These are phyloP conservation scores for Salix brachista DNA, from an alignment of 345 rosid genomes.

Conservation along the genomic window DNA sequence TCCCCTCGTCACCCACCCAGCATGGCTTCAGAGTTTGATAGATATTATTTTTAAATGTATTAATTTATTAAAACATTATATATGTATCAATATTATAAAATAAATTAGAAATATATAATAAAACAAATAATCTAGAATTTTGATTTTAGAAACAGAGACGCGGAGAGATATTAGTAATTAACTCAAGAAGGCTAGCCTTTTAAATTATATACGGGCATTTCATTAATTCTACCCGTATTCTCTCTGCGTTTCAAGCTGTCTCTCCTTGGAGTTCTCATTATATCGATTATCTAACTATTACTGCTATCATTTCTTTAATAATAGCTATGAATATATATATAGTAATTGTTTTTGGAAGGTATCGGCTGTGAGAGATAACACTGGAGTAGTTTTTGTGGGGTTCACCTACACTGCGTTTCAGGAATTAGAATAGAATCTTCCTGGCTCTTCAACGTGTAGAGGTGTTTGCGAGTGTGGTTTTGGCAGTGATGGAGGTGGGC, in stretches of 20 bases:
- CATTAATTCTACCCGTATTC: constrained; percentile 27
- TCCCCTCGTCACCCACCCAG: constrained; percentile 32
- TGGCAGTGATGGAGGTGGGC: constrained; percentile 41
- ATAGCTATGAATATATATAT: constrained; percentile 3
- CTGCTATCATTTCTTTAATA: constrained; percentile 7
- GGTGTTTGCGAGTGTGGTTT: constrained; percentile 12
- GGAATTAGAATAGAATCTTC: constrained; percentile 64
- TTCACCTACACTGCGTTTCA: constrained; percentile 39
- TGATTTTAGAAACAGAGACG: constrained; percentile 5
- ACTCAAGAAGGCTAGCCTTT: neutral
- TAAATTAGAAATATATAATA: too few species aligned
- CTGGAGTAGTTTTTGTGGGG: constrained; percentile 28
- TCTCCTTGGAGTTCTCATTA: constrained; percentile 42
- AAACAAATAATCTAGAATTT: neutral
- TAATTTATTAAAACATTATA: too few species aligned
- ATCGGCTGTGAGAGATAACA: constrained; percentile 39
- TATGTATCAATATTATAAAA: too few species aligned
- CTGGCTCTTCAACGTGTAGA: constrained; percentile 30
- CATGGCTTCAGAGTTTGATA: neutral
- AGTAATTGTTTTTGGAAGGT: constrained; percentile 10
- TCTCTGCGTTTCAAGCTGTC: constrained; percentile 56
- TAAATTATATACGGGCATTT: neutral
- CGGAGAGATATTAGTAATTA: neutral
- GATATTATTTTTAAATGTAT: too few species aligned
- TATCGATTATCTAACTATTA: constrained; percentile 13